phyloP scores from a whole-genome alignment of 208 protist genomes.

The Crithidia brevicula region DNA sequence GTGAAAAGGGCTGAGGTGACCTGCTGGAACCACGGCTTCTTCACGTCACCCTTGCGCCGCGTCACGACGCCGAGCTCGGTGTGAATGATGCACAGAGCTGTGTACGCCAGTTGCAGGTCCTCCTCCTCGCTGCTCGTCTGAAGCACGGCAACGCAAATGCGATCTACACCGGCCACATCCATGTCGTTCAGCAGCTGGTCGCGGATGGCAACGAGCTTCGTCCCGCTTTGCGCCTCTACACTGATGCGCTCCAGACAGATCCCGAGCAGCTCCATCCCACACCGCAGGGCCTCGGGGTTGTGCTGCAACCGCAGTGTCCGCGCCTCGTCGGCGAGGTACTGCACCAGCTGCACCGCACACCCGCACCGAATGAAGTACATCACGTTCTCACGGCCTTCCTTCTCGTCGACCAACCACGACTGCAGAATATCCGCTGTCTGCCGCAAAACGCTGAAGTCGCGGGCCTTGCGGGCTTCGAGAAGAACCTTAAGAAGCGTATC shows the following conservation, averaged over 20 bases:
- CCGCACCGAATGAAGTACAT: constrained; percentile 72
- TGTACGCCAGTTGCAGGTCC: constrained; percentile 64
- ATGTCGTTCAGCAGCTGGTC: constrained; percentile 75
- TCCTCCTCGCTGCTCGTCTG: constrained; percentile 46
- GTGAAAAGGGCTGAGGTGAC: constrained; percentile 63
- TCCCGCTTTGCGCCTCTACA: constrained; percentile 32
- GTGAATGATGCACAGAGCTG: constrained; percentile 60
- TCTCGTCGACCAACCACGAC: constrained; percentile 52
- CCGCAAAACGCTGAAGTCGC: constrained; percentile 49
- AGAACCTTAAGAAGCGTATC: constrained; percentile 60
- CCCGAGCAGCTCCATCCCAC: constrained; percentile 47
- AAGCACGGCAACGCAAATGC: constrained; percentile 70
- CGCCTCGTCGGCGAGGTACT: constrained; percentile 70
- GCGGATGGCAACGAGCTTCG: constrained; percentile 43
- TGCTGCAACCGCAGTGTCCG: constrained; percentile 41
- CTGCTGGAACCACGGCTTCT: constrained; percentile 53
- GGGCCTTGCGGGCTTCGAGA: constrained; percentile 59
- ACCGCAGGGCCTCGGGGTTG: constrained; percentile 44
- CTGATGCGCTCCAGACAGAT: constrained; percentile 66
- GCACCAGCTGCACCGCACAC: constrained; percentile 41
- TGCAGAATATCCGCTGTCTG: constrained; percentile 46
- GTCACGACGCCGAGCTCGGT: constrained; percentile 46
- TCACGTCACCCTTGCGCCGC: constrained; percentile 53
- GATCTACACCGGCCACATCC: constrained; percentile 61
- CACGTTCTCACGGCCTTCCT: constrained; percentile 62